Evolutionary conservation across 768 basidiomycete species (phyloP), one percentile per base, ranked within the genome.

Genomic region (Boletus reticulatus): DNA sequence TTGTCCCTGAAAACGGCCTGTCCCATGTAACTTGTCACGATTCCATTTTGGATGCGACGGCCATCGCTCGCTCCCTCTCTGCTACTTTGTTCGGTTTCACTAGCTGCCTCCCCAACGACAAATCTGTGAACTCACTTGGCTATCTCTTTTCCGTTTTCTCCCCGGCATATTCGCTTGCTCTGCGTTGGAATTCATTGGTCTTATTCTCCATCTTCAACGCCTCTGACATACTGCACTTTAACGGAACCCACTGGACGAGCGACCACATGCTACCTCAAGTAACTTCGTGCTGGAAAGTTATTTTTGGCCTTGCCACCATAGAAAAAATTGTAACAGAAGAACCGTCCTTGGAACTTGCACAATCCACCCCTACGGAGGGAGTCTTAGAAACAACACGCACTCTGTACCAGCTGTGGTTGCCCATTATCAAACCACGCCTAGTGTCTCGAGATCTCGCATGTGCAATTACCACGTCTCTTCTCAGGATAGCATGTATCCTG

Each of bases 321-420:
- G 73, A 79, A 32, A 71, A 67, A 43, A 59, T 16, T 14, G n/a
- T 66, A 6, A 42, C 69, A 24, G 54, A 48, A 48, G 48, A 49
- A 16, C 24, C 41, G 8, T 24, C 47, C 13, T 52, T 53, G 27
- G 19, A 57, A 12, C 39, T 55, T 20, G 20, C 46, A 16, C 43
- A 51, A 38, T 19, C 48, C 38, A 32, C 10, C 6, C 32, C 36
- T 17, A 43, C 43, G 19, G 58, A 58, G 17, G 59, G 39, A 17
- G 39, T 74, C 32, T 66, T 65, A 49, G 57, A 65, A 41, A 62
- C 73, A 20, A 51, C 71, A 8, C 69, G 70, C 13, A 55, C 70
- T 16, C 63, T 82, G n/a, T 80, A 78, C 77, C 62, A 58, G 20
- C 61, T 52, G 17, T 85, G 82, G 80, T 60, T 59, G 51, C 63